Evolutionary conservation across 768 basidiomycete genomes (phyloP).

Genomic region (Pilatotrama ljubarskyi): DNA sequence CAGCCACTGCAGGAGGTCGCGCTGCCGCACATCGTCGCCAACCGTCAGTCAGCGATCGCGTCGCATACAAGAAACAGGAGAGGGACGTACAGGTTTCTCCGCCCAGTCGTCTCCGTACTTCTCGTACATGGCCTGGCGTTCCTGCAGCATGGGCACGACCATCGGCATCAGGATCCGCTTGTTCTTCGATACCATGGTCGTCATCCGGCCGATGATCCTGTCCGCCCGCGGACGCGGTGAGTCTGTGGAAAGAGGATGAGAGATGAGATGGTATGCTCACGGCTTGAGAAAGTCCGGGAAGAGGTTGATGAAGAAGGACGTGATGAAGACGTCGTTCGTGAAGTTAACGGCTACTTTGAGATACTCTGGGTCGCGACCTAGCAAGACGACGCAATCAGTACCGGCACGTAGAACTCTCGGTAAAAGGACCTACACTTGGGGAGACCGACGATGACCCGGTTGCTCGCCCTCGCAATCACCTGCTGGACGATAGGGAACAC

Average conservation of each 20-base stretch:
- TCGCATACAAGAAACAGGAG: background rate
- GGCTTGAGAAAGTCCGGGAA: conserved; percentile 21
- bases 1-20: conserved; percentile 49
- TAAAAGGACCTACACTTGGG: conserved; percentile 17
- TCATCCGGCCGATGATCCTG: background rate
- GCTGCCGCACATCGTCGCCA: conserved; percentile 29
- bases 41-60: no score
- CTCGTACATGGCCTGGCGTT: conserved; percentile 13
- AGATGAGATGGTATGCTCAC: background rate
- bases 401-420: no score
- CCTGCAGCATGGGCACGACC: conserved; percentile 15
- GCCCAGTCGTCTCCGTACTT: conserved; percentile 15
- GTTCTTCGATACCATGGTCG: conserved; percentile 12
- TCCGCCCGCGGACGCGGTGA: background rate
- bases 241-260: no score
- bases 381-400: background rate
- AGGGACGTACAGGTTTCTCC: conserved; percentile 19
- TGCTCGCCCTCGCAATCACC: conserved; percentile 21
- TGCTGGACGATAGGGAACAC: conserved; percentile 11
- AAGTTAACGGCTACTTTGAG: conserved; percentile 18
- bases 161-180: conserved; percentile 6
- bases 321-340: conserved; percentile 19
- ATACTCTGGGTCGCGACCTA: conserved; percentile 19
- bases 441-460: conserved; percentile 23
- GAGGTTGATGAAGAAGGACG: conserved; percentile 17